phyloP scores from a whole-genome alignment of 495 filamentous ascomycete species.

The Annulohypoxylon nitens region DNA sequence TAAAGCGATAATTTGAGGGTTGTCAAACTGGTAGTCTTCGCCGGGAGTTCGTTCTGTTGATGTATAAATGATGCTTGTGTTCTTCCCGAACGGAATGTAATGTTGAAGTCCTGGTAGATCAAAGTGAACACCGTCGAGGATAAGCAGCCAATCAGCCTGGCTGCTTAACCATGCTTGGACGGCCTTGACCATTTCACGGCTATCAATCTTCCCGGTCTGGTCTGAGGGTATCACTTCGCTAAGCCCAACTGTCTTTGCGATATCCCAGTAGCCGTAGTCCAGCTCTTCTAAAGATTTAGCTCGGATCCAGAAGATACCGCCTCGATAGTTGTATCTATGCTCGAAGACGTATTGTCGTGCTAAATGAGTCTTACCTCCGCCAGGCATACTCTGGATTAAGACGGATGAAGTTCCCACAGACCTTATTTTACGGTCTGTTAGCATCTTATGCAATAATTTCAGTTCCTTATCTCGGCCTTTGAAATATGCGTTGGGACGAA shows the following conservation, averaged over 20 bases:
- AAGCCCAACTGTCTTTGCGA: slow-evolving; percentile 74
- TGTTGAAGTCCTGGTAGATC: slow-evolving; percentile 71
- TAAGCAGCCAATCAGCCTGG: slow-evolving; percentile 78
- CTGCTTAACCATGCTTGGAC: slow-evolving; percentile 79
- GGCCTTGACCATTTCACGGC: slow-evolving; percentile 67
- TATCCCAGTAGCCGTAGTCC: slow-evolving; percentile 79
- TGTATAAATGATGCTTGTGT: slow-evolving; percentile 82
- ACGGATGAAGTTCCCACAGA: slow-evolving; percentile 75
- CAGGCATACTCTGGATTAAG: slow-evolving; percentile 78
- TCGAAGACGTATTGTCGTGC: slow-evolving; percentile 83
- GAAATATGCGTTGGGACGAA: slow-evolving; percentile 83
- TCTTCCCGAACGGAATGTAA: slow-evolving; percentile 77
- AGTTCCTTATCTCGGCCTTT: slow-evolving; percentile 80
- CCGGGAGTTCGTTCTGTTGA: slow-evolving; percentile 75
- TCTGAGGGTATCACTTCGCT: slow-evolving; percentile 56
- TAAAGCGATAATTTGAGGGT: slow-evolving; percentile 78
- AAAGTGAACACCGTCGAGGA: slow-evolving; percentile 81
- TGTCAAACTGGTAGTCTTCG: slow-evolving; percentile 77
- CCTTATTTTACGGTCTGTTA: slow-evolving; percentile 73
- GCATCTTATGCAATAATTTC: slow-evolving; percentile 72
- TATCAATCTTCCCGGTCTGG: slow-evolving; percentile 58
- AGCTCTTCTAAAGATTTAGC: slow-evolving; percentile 74
- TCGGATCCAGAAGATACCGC: slow-evolving; percentile 85
- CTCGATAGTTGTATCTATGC: slow-evolving; percentile 74
- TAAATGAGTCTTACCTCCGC: slow-evolving; percentile 85